Evolutionary conservation across 495 filamentous ascomycete species (phyloP).

Genomic region (Penicillium manginii): DNA sequence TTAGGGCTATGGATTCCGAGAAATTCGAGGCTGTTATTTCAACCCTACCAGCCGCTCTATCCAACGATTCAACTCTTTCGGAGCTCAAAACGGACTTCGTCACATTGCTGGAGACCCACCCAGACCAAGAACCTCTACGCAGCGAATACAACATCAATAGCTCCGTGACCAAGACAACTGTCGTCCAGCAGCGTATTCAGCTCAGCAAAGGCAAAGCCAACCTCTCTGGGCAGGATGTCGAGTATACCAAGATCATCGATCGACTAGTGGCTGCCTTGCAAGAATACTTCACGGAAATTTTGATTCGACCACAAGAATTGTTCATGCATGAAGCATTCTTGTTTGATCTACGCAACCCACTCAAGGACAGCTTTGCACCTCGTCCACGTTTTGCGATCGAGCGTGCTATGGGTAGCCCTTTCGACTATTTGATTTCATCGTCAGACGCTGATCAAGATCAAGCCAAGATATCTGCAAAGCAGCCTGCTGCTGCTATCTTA

Average conservation of each 20-base stretch:
- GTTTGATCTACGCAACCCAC: constrained; percentile 78
- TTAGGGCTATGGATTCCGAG: constrained; percentile 55
- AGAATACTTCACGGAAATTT: constrained; percentile 52
- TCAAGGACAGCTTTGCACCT: constrained; percentile 82
- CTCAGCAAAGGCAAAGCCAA: constrained; percentile 79
- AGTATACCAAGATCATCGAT: constrained; percentile 77
- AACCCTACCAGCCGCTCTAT: constrained; percentile 23
- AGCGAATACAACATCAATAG: constrained; percentile 76
- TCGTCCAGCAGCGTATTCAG: constrained; percentile 84
- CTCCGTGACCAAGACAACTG: constrained; percentile 76
- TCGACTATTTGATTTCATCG: constrained; percentile 83
- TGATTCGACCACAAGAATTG: constrained; percentile 63
- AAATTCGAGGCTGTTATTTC: constrained; percentile 27
- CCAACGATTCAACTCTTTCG: constrained; percentile 19
- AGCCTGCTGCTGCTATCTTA: constrained; percentile 79
- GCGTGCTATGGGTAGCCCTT: constrained; percentile 75
- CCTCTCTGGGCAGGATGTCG: constrained; percentile 72
- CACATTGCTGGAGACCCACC: constrained; percentile 40
- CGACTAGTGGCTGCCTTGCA: constrained; percentile 59
- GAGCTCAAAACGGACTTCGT: constrained; percentile 35
- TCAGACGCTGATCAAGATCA: constrained; percentile 33
- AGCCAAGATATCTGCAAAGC: constrained; percentile 56
- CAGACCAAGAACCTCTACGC: constrained; percentile 56
- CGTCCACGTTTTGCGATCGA: constrained; percentile 78
- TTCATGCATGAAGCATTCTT: constrained; percentile 82